Conservation (phyloP, 2,329 filamentous ascomycete species). For the Anthostomella pinea region DNA sequence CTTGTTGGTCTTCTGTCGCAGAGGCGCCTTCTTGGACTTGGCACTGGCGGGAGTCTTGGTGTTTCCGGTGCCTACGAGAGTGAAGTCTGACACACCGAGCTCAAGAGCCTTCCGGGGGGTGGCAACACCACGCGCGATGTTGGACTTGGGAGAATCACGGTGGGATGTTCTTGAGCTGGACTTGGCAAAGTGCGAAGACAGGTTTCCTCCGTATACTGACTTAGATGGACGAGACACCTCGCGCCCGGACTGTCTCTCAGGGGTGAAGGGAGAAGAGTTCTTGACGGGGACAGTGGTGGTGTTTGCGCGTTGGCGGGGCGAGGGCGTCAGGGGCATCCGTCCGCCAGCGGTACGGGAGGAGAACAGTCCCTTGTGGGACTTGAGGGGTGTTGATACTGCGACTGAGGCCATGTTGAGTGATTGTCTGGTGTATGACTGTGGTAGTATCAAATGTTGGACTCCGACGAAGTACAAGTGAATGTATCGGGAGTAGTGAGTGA, state of each 20-base stretch:
- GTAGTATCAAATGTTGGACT: constrained; percentile 36
- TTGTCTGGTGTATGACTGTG: constrained; percentile 36
- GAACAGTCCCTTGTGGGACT: constrained; percentile 92
- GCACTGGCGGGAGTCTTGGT: constrained; percentile 53
- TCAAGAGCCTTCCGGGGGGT: constrained; percentile 83
- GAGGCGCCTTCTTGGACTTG: constrained; percentile 54
- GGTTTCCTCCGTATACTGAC: constrained; percentile 77
- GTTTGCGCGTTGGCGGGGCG: constrained; percentile 65
- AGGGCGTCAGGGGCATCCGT: constrained; percentile 91
- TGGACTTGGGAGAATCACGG: constrained; percentile 92
- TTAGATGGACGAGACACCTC: constrained; percentile 55
- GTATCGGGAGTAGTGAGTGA: constrained; percentile 38
- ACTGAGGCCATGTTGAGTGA: constrained; percentile 69
- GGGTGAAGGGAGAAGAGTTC: constrained; percentile 74
- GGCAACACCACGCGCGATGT: constrained; percentile 73
- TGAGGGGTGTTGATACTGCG: constrained; percentile 84
- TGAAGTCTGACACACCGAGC: constrained; percentile 88
- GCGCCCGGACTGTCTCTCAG: constrained; percentile 56
- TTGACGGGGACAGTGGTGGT: constrained; percentile 48
- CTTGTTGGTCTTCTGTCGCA: constrained; percentile 61
- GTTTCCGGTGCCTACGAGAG: constrained; percentile 77
- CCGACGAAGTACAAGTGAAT: constrained; percentile 48
- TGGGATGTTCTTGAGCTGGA: constrained; percentile 63
- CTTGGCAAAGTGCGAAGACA: constrained; percentile 75
- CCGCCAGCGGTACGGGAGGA: constrained; percentile 89